Evolutionary conservation across 2,329 filamentous ascomycete species (phyloP).

Genomic region (Trichothecium roseum): DNA sequence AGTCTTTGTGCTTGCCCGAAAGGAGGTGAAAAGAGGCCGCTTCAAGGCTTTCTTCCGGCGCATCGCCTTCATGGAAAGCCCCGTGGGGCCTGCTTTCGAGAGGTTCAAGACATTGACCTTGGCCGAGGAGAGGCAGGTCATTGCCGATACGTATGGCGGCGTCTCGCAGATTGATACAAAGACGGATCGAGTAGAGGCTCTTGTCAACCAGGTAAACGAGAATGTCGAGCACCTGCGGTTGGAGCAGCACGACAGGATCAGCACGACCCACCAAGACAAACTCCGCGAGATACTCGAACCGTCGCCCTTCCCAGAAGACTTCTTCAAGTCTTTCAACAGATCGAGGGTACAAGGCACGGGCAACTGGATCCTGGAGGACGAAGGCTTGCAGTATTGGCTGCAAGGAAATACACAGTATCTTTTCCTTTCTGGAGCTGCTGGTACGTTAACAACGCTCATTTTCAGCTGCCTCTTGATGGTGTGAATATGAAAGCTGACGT

Average conservation of each 20-base stretch:
- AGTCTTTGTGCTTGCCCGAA: constrained; percentile 31
- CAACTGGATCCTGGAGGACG: constrained; percentile 33
- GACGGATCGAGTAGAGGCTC: constrained; percentile 22
- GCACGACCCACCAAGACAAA: constrained; percentile 21
- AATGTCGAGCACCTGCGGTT: constrained; percentile 21
- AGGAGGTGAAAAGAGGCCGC: constrained; percentile 29
- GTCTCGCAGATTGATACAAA: constrained; percentile 24
- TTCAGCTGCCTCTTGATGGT: neutral
- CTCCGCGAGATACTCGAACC: constrained; percentile 29
- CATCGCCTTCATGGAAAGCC: constrained; percentile 27
- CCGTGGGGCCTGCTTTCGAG: constrained; percentile 26
- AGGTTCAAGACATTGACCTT: constrained; percentile 29
- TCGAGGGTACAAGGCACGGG: constrained; percentile 29
- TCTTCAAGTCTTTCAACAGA: constrained; percentile 28
- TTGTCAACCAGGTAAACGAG: constrained; percentile 23
- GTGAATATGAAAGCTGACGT: constrained; percentile 13
- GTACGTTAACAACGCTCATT: constrained; percentile 8
- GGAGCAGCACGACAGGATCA: constrained; percentile 22
- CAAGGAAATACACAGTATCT: constrained; percentile 25
- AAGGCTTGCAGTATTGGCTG: constrained; percentile 27
- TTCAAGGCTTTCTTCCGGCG: constrained; percentile 29
- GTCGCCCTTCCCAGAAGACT: constrained; percentile 31
- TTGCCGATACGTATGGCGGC: constrained; percentile 30
- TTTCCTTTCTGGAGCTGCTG: constrained; percentile 33
- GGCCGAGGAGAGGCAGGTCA: constrained; percentile 29